phyloP scores from a whole-genome alignment of 331 rosid species.

The Cydonia oblonga region DNA sequence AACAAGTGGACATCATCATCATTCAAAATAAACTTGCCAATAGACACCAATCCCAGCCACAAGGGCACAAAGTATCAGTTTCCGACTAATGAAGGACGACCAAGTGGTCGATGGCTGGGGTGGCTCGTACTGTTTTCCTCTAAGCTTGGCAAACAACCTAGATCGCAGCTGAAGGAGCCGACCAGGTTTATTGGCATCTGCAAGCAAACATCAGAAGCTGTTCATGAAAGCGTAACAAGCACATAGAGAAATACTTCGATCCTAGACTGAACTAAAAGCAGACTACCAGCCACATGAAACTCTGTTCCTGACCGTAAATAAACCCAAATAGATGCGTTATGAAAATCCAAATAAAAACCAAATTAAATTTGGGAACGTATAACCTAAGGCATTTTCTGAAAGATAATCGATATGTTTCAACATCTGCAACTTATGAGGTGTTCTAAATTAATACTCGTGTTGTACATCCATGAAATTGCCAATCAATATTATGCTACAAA shows the following conservation, averaged over 20 bases:
- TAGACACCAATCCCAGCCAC: background rate
- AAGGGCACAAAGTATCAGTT: background rate
- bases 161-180: background rate
- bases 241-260: background rate
- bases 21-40: background rate
- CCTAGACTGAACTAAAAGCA: background rate
- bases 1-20: background rate
- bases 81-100: background rate
- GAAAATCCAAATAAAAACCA: background rate
- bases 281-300: background rate
- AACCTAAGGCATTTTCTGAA: background rate
- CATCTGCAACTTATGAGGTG: background rate
- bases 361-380: background rate
- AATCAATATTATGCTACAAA: background rate
- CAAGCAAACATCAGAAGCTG: constrained; percentile 24
- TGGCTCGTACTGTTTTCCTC: background rate
- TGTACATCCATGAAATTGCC: background rate
- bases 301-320: background rate
- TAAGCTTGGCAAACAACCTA: background rate
- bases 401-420: too few relatives aligned
- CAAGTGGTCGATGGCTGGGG: background rate
- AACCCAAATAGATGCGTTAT: background rate
- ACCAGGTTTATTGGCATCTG: constrained; percentile 17
- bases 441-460: background rate
- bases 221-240: background rate